Evolutionary conservation across 805 yeast genomes (phyloP), one percentile per base, ranked within the genome.

Genomic region (Saccharomyces kudriavzevii): DNA sequence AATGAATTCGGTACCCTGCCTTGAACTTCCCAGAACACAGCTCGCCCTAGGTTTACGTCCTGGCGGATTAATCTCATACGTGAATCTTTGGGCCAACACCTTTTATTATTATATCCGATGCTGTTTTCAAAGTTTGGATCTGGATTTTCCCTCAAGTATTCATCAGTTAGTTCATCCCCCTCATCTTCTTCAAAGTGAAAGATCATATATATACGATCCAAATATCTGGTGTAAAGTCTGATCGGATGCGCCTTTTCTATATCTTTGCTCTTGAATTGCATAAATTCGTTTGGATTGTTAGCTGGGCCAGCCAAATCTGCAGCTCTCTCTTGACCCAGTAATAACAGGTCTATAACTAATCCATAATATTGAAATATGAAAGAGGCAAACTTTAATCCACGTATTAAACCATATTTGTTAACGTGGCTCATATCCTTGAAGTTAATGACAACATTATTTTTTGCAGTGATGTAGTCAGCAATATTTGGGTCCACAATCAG

Each of bases 391-490:
- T 89, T 96, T 17, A 94, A 72, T 6, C 99, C 99, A 49, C 96
- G 79, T 17, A 94, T 71, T 54, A 94, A 69, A 22, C 99, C 99
- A 65, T 83, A 83, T 61, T 87, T 89, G 70, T 94, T 92, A 20
- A 88, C 84, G 67, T 90, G 96, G 56, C 83, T 86, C 99, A 94
- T 94, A 66, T 94, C 99, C 68, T 94, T 94, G 70, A 84, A 95
- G 1, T 89, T 77, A 22, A 94, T 63, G 24, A 82, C 78, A 22
- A 91, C 82, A 63, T 94, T 94, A 71, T 89, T 89, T 67, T 91
- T 91, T 0, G 97, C 85, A 1, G 96, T 85, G 61, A 94, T 85
- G 66, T 94, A 94, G 70, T 94, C 98, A 3, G 98, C 99, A 62
- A 94, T 81, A 59, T 86, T 87, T 0, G 96, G 85, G 64, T 94